Evolutionary conservation across 2,329 filamentous ascomycete species (phyloP).

Genomic region (Fusarium sp.): DNA sequence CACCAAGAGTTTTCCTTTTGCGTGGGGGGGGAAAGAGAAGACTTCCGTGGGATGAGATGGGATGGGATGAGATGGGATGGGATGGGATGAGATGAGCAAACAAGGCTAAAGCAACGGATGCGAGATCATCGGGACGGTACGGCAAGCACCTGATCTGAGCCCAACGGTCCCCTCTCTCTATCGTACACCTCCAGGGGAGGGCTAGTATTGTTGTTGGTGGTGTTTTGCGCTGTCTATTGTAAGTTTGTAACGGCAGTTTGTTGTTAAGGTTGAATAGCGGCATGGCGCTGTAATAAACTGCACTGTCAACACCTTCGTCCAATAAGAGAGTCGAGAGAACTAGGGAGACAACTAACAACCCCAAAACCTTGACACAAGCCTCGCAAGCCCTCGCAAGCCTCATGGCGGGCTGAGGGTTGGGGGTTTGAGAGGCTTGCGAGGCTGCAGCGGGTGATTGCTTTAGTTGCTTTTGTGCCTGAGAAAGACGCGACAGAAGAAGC

Average conservation of each 20-base stretch:
- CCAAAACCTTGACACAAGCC: neutral
- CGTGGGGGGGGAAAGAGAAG: conserved; percentile 31
- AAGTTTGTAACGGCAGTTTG: conserved; percentile 11
- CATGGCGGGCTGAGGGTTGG: too few relatives aligned
- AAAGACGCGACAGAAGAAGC: neutral
- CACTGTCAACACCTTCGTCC: conserved; percentile 1
- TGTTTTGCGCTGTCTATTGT: conserved; percentile 8
- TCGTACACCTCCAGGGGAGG: too few relatives aligned
- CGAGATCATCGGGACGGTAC: conserved; percentile 42
- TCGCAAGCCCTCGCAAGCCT: too few relatives aligned
- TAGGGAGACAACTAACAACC: conserved; percentile 30
- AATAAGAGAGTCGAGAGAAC: conserved; percentile 35
- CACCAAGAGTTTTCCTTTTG: conserved; percentile 15
- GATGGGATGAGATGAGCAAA: conserved; percentile 14
- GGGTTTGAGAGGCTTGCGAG: conserved; percentile 8
- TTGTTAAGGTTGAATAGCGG: conserved; percentile 3
- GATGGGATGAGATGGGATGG: neutral
- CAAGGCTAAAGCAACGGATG: conserved; percentile 27
- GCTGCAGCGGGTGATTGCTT: conserved; percentile 29
- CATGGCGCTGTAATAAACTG: conserved; percentile 26
- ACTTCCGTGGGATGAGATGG: neutral
- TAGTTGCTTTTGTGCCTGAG: conserved; percentile 21
- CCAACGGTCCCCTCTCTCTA: conserved; percentile 32
- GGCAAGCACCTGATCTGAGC: conserved; percentile 41
- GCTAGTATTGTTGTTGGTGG: conserved; percentile 5